These are phyloP conservation scores for Aurantiochytrium sp. DNA, from an alignment of 108 stramenopile species.

Conservation along the genomic window DNA sequence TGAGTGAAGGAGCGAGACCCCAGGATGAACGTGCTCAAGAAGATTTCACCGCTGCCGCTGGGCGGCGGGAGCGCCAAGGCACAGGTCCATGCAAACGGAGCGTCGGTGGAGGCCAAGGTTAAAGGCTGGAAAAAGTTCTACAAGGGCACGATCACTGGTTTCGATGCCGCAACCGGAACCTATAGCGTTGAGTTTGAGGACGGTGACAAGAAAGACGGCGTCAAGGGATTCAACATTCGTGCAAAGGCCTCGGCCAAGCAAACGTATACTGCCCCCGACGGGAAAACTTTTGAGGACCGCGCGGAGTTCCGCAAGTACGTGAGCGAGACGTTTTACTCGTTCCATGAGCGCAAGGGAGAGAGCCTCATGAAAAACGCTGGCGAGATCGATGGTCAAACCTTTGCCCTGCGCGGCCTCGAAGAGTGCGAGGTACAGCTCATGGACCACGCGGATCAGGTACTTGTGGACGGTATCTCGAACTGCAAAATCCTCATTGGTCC, in stretches of 20 bases:
- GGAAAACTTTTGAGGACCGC: constrained; percentile 51
- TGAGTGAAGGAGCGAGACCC: no score
- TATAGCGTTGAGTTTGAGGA: constrained; percentile 3
- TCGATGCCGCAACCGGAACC: not conserved
- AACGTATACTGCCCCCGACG: constrained; percentile 63
- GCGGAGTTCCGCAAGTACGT: constrained; percentile 56
- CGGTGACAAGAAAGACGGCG: not conserved
- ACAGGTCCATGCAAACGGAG: not conserved
- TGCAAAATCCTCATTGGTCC: constrained; percentile 66
- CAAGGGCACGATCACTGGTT: not conserved
- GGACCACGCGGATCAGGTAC: constrained; percentile 62
- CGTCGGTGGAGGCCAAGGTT: not conserved
- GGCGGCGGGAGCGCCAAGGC: not conserved
- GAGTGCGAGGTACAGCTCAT: constrained; percentile 50
- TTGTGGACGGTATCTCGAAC: constrained; percentile 51
- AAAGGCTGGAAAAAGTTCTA: constrained; percentile 1
- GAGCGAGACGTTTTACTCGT: constrained; percentile 65
- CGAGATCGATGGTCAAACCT: constrained; percentile 59
- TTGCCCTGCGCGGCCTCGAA: constrained; percentile 51
- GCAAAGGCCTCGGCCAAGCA: not conserved
- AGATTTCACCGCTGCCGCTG: not conserved
- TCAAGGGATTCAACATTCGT: constrained; percentile 11
- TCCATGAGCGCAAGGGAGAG: constrained; percentile 40
- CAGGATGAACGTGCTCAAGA: not conserved
- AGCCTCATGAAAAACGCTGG: constrained; percentile 53